phyloP scores from a whole-genome alignment of 202 grass and related monocot genomes.

The Panicum virgatum region DNA sequence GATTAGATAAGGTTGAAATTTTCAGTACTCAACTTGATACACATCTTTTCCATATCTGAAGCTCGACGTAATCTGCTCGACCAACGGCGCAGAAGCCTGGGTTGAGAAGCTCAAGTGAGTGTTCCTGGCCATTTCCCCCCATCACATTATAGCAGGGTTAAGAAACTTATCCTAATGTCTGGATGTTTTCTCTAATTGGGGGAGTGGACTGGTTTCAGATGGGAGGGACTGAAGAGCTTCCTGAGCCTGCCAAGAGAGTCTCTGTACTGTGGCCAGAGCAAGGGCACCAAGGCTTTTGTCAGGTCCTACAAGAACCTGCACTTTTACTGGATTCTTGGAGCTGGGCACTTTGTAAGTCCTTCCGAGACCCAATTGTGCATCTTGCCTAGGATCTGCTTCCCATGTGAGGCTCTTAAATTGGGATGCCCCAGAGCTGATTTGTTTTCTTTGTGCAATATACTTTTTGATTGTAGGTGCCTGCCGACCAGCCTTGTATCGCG shows the following conservation, averaged over 20 bases:
- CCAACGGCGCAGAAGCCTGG: conserved; percentile 65
- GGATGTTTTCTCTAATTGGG: background rate
- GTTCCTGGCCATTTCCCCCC: background rate
- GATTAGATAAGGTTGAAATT: background rate
- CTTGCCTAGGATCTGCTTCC: conserved; percentile 27
- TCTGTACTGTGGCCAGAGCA: conserved; percentile 44
- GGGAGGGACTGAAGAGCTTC: conserved; percentile 61
- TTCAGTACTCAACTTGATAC: conserved; percentile 11
- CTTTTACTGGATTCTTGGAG: conserved; percentile 84
- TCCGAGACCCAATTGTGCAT: background rate
- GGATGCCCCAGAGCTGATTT: background rate
- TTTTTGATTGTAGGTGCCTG: conserved; percentile 54
- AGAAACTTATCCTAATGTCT: background rate
- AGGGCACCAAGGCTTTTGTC: conserved; percentile 53
- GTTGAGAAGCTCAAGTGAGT: conserved; percentile 86
- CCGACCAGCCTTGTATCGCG: conserved; percentile 72
- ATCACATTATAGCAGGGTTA: background rate
- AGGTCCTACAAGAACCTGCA: conserved; percentile 69
- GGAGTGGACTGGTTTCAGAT: conserved; percentile 29
- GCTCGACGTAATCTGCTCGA: conserved; percentile 78
- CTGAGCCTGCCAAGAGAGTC: conserved; percentile 40
- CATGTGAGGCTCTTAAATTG: conserved; percentile 34
- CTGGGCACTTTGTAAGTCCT: conserved; percentile 79
- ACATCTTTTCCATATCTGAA: conserved; percentile 18
- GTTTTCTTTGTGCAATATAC: background rate